phyloP scores from a whole-genome alignment of 768 basidiomycete genomes.

The Wakefieldia striispora region DNA sequence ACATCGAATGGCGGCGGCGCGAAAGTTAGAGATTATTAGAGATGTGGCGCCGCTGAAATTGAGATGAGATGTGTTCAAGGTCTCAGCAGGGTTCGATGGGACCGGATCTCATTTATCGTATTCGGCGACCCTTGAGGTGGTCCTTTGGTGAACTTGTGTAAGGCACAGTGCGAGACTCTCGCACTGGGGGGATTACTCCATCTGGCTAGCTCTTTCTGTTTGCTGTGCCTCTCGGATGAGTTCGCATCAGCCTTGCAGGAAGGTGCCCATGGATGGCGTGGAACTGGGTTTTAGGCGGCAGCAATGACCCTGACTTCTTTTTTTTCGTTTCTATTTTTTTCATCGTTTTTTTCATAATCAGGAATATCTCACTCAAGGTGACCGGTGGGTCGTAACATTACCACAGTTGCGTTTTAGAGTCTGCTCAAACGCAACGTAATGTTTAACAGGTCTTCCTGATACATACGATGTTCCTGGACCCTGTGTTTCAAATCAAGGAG shows the following conservation, averaged over 20 bases:
- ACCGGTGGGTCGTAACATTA: neutral
- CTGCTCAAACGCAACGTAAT: slow-evolving; percentile 19
- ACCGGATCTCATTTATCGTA: neutral
- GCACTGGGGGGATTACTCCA: no score
- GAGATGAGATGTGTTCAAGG: neutral
- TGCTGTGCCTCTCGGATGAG: no score
- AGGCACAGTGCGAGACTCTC: no score
- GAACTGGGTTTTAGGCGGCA: no score
- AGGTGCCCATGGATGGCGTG: no score
- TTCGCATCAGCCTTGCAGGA: no score
- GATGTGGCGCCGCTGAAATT: neutral
- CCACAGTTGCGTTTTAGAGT: slow-evolving; percentile 8
- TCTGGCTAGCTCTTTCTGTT: no score
- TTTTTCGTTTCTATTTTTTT: no score
- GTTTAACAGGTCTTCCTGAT: neutral
- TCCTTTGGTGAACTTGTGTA: neutral
- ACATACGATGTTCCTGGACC: neutral
- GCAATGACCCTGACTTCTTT: no score
- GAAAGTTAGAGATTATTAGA: neutral
- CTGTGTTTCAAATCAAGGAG: neutral
- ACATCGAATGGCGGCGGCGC: no score
- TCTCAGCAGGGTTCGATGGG: slow-evolving; percentile 2
- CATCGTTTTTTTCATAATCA: no score
- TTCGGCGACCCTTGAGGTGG: slow-evolving; percentile 1
- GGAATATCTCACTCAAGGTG: no score